phyloP scores from a whole-genome alignment of 129 eudicot species.

The Erigeron canadensis region DNA sequence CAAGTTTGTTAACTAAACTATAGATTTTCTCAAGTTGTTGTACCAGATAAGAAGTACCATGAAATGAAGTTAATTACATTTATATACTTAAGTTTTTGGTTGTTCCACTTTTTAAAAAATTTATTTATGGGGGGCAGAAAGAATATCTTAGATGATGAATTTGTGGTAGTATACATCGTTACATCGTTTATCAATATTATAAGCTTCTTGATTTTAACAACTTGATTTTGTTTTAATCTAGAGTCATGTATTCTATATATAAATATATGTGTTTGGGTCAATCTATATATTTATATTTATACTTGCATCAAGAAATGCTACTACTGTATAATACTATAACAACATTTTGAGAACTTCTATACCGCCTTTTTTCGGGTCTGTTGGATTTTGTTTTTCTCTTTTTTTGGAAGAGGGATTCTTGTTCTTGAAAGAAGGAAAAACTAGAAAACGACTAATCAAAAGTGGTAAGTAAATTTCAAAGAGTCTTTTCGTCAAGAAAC shows the following conservation, averaged over 20 bases:
- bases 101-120: background rate
- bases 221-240: conserved; percentile 24
- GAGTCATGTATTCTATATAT: conserved; percentile 7
- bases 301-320: background rate
- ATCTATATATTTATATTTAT: background rate
- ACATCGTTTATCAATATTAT: conserved; percentile 15
- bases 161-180: background rate
- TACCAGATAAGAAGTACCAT: background rate
- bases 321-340: conserved; percentile 5
- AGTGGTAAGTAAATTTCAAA: background rate
- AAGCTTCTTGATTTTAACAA: conserved; percentile 22
- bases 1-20: too few relatives aligned
- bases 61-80: background rate
- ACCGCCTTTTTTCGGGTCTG: conserved; percentile 22
- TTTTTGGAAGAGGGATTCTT: conserved; percentile 10
- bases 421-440: conserved; percentile 13
- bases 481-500: too few relatives aligned
- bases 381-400: conserved; percentile 23
- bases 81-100: background rate
- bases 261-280: conserved; percentile 2
- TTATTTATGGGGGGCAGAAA: too few relatives aligned
- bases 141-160: conserved; percentile 3
- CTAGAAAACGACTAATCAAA: background rate
- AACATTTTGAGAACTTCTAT: conserved; percentile 19
- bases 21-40: background rate